Conservation (phyloP, 2,329 filamentous ascomycete genomes). For the Diplodia seriata region DNA sequence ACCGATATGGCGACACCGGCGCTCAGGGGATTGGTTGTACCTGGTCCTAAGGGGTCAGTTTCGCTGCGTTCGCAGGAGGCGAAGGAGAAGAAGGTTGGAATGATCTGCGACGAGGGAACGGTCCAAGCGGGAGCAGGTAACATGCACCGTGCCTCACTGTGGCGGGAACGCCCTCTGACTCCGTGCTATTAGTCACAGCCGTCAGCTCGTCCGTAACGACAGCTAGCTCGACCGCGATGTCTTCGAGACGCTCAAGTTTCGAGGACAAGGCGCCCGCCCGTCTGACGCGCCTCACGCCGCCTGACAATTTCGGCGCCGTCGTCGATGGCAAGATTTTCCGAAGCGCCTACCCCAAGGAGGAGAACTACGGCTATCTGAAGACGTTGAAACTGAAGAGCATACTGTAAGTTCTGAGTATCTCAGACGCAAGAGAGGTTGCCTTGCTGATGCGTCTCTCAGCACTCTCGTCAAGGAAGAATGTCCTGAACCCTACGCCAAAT, state of each 20-base stretch:
- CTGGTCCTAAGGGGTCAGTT: background rate
- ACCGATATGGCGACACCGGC: slow-evolving; percentile 20
- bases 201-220: slow-evolving; percentile 17
- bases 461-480: slow-evolving; percentile 60
- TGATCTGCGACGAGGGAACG: slow-evolving; percentile 11
- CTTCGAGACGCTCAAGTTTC: slow-evolving; percentile 30
- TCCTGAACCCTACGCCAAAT: slow-evolving; percentile 60
- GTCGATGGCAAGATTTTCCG: slow-evolving; percentile 76
- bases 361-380: slow-evolving; percentile 74
- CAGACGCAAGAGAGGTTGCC: background rate
- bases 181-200: slow-evolving; percentile 19
- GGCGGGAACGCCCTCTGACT: slow-evolving; percentile 26
- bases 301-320: slow-evolving; percentile 79
- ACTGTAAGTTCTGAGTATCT: slow-evolving; percentile 61
- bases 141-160: slow-evolving; percentile 22
- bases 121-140: slow-evolving; percentile 26
- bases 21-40: slow-evolving; percentile 18
- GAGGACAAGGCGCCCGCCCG: slow-evolving; percentile 41
- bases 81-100: slow-evolving; percentile 23
- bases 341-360: slow-evolving; percentile 76
- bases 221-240: slow-evolving; percentile 24
- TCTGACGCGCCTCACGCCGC: slow-evolving; percentile 54
- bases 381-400: slow-evolving; percentile 77
- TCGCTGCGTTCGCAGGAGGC: slow-evolving; percentile 12
- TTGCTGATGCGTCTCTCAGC: slow-evolving; percentile 49